Evolutionary conservation across 306 rosid genomes (phyloP).

Genomic region (Fragaria vesca): DNA sequence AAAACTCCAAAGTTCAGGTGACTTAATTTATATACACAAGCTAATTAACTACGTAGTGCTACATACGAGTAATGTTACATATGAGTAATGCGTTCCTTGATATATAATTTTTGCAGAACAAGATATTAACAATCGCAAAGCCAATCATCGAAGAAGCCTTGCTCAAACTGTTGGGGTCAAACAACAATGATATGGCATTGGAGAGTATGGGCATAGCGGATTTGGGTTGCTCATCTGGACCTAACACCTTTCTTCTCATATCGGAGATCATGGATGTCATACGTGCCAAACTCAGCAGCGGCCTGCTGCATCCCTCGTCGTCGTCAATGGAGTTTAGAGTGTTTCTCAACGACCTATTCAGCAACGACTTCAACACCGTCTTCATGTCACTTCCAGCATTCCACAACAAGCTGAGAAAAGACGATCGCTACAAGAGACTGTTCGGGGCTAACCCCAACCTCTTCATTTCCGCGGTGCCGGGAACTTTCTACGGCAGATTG

Average conservation of each 20-base stretch:
- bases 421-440: neutral
- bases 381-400: slow-evolving; percentile 64
- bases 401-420: slow-evolving; percentile 19
- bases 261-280: slow-evolving; percentile 43
- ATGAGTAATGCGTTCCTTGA: too few species aligned
- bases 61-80: too few species aligned
- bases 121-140: slow-evolving; percentile 38
- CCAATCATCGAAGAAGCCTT: slow-evolving; percentile 45
- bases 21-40: neutral
- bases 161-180: slow-evolving; percentile 22
- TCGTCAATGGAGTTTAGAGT: slow-evolving; percentile 45
- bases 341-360: slow-evolving; percentile 61
- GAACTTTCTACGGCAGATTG: slow-evolving; percentile 55
- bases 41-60: neutral
- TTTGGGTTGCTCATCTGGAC: slow-evolving; percentile 89
- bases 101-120: slow-evolving; percentile 28
- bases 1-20: slow-evolving; percentile 72
- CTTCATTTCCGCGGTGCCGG: slow-evolving; percentile 54
- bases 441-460: slow-evolving; percentile 24
- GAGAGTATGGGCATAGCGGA: slow-evolving; percentile 67
- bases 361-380: slow-evolving; percentile 72
- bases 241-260: slow-evolving; percentile 51
- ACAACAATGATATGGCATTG: neutral
- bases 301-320: neutral
- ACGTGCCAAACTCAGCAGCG: slow-evolving; percentile 15